Base-by-base conservation (phyloP, 306 rosid species). In the Gastrolobium villosum region DNA sequence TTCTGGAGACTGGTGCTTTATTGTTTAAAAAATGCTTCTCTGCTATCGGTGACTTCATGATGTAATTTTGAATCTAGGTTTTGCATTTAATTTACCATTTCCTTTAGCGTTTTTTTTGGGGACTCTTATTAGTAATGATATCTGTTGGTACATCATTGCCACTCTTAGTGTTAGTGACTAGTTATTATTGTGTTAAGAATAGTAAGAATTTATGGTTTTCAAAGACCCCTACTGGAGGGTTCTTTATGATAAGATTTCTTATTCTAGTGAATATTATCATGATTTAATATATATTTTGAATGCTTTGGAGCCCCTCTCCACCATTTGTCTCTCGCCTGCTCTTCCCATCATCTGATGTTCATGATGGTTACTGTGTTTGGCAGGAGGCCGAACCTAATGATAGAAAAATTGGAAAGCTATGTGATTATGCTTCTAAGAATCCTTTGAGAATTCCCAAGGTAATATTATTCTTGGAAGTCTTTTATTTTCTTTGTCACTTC, bases 401-500 rank as follows among this genome's bases (percentile, higher is more conserved):
- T 52, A 82, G 89, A 37, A 86, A 86, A 82, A 79, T 86, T 59
- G 89, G 86, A 63, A 86, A 86, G 79, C 78, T 86, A 44, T 82
- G 89, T 8, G 89, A 82, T 31, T 86, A 86, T 71, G 89, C 86
- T 54, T 77, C 89, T 11, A 82, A 86, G 80, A 86, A 86, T 43
- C 86, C 86, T 6, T 49, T 86, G 66, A 79, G 89, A 65, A 82
- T 86, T 80, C 89, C 89, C 56, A 79, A 86, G 86, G 89, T 86
- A 75, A 56, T 55, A 7, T 20, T 70, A 41, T 68, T 37, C 72
- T 14, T 26, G 11, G 32, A 61, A 67, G 57, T 49, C 77, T 72
- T 36, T 65, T 15, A n/a, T 73, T 67, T 77, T 65, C 50, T 78
- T 49, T 36, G 14, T 65, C 46, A 30, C 10, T 36, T 61, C 5